Conservation (phyloP, 2,329 filamentous ascomycete genomes). For the Penicillium sp. region DNA sequence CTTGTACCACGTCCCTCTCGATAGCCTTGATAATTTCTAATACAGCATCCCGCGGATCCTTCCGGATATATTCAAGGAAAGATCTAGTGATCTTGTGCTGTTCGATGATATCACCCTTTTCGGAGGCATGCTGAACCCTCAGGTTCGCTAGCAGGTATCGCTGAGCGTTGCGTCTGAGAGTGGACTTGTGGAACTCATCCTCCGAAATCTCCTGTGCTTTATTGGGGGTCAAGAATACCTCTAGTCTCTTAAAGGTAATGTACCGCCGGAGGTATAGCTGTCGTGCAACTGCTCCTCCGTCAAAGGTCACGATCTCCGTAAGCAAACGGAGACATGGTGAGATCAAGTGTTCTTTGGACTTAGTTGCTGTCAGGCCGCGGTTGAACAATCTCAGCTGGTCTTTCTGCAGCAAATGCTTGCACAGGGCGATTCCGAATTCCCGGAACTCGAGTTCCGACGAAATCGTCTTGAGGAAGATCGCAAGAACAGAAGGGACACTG, state of each 20-base stretch:
- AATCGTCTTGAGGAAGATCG: constrained; percentile 69
- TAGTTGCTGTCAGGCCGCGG: constrained; percentile 67
- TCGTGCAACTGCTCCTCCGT: constrained; percentile 72
- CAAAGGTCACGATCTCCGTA: constrained; percentile 73
- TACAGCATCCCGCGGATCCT: constrained; percentile 67
- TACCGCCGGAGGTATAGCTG: constrained; percentile 69
- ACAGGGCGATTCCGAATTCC: constrained; percentile 66
- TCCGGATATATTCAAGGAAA: constrained; percentile 66
- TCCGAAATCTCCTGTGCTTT: constrained; percentile 47
- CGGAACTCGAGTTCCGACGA: constrained; percentile 66
- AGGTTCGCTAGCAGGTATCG: constrained; percentile 71
- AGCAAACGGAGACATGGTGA: constrained; percentile 79
- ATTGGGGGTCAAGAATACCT: constrained; percentile 68
- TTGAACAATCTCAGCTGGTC: constrained; percentile 72
- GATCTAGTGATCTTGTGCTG: constrained; percentile 61
- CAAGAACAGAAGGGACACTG: constrained; percentile 68
- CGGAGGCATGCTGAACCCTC: constrained; percentile 64
- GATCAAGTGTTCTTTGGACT: constrained; percentile 77
- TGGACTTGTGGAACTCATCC: constrained; percentile 62
- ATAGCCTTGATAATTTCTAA: constrained; percentile 65
- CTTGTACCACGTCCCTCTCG: constrained; percentile 62
- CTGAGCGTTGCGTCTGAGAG: constrained; percentile 72
- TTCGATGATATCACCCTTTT: constrained; percentile 72
- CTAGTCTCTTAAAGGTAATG: constrained; percentile 69
- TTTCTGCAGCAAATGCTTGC: constrained; percentile 71